phyloP scores from a whole-genome alignment of 73 alveolate species.

The Blepharisma stoltei region DNA sequence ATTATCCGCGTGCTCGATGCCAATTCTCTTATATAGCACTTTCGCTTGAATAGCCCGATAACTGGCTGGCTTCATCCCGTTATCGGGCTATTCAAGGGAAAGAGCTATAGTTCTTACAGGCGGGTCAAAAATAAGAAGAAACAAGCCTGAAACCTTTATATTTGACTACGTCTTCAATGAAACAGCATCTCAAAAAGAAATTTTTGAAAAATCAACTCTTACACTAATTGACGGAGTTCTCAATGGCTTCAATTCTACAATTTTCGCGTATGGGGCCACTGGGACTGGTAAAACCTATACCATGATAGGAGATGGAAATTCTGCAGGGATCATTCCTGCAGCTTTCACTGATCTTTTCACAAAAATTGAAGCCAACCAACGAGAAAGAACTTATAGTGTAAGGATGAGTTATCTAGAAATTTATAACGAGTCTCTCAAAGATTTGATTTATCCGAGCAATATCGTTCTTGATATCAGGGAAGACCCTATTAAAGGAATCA shows the following conservation, averaged over 20 bases:
- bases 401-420: conserved; percentile 48
- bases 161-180: conserved; percentile 96
- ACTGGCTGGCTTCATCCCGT: too few species aligned
- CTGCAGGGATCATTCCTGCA: conserved; percentile 90
- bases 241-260: conserved; percentile 96
- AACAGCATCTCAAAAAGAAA: conserved; percentile 72
- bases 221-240: conserved; percentile 90
- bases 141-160: conserved; percentile 89
- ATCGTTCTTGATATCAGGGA: conserved; percentile 87
- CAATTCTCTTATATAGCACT: conserved; percentile 45
- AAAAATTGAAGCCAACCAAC: conserved; percentile 49
- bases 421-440: conserved; percentile 92
- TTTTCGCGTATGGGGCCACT: conserved; percentile 98
- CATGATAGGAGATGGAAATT: conserved; percentile 90
- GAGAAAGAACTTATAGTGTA: not conserved
- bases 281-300: conserved; percentile 99
- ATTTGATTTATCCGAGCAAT: conserved; percentile 70
- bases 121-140: conserved; percentile 87
- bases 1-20: conserved; percentile 45
- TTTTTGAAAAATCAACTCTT: conserved; percentile 84
- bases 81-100: too few species aligned
- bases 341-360: conserved; percentile 82
- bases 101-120: conserved; percentile 55
- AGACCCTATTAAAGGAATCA: conserved; percentile 86
- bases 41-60: too few species aligned